Percentiles rank a stretch among this genome's conserved stretches.
phyloP scores from a whole-genome alignment of 345 rosid genomes.

The Melaleuca quinquenervia region DNA sequence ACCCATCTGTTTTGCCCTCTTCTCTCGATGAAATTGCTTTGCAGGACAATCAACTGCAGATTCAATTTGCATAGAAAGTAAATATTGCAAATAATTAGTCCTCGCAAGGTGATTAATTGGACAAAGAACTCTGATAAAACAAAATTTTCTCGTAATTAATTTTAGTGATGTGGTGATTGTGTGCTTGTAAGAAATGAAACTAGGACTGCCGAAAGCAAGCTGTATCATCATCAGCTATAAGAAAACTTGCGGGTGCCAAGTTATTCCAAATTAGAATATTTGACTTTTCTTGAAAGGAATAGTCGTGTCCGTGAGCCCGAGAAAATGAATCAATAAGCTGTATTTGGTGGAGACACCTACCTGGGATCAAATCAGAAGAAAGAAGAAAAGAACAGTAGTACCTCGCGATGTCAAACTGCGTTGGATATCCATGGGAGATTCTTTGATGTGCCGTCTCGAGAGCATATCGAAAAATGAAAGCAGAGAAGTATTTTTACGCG shows the following conservation, averaged over 20 bases:
- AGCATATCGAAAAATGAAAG: not conserved
- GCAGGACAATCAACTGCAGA: too few species aligned
- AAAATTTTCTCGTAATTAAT: not conserved
- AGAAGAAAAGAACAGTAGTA: not conserved
- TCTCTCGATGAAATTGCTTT: too few species aligned
- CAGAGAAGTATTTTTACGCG: not conserved
- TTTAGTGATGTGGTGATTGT: too few species aligned
- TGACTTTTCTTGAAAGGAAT: not conserved
- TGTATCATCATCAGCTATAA: not conserved
- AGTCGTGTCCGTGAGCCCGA: not conserved
- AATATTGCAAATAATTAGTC: not conserved
- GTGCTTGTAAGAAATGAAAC: too few species aligned
- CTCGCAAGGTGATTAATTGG: not conserved
- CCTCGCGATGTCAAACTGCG: not conserved
- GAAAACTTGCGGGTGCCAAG: not conserved
- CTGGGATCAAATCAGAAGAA: not conserved
- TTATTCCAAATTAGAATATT: not conserved
- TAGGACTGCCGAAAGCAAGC: too few species aligned
- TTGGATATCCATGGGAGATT: not conserved
- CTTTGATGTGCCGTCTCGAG: not conserved
- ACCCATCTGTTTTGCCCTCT: too few species aligned
- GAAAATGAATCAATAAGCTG: not conserved
- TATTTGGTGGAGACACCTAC: not conserved
- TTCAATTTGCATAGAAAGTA: not conserved
- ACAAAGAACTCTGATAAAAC: not conserved